Conservation (phyloP, 371 early-diverging fungal genomes). For the Choanephora cucurbitarum region DNA sequence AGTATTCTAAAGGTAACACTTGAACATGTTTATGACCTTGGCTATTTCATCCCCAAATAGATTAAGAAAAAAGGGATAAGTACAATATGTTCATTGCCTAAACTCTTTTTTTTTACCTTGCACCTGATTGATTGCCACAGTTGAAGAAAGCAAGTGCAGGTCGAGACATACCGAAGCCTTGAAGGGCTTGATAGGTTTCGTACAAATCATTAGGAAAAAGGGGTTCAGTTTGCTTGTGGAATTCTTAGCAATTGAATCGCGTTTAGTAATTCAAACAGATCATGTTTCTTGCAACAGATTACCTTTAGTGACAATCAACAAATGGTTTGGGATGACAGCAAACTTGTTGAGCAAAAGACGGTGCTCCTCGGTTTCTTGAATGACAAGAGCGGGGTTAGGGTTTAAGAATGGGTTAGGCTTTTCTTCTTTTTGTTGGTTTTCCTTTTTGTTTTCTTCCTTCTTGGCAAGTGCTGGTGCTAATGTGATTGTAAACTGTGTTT, state of each 20-base stretch:
- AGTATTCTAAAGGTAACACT: slow-evolving; percentile 54
- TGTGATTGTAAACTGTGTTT: slow-evolving; percentile 17
- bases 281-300: slow-evolving; percentile 1
- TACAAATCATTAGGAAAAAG: slow-evolving; percentile 61
- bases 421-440: slow-evolving; percentile 26
- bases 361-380: slow-evolving; percentile 59
- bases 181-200: slow-evolving; percentile 56
- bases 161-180: slow-evolving; percentile 33
- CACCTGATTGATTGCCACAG: slow-evolving; percentile 72
- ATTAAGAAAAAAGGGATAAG: no score
- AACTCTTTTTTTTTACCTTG: slow-evolving; percentile 50
- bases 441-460: slow-evolving; percentile 3
- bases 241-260: slow-evolving; percentile 51
- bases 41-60: no score
- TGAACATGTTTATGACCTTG: slow-evolving; percentile 79
- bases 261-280: neutral
- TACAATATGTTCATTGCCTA: no score
- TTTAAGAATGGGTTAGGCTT: slow-evolving; percentile 70
- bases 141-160: slow-evolving; percentile 70
- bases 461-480: slow-evolving; percentile 25
- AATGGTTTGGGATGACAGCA: slow-evolving; percentile 67
- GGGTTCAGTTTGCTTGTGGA: slow-evolving; percentile 63
- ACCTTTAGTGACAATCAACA: slow-evolving; percentile 77
- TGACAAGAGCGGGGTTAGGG: slow-evolving; percentile 60
- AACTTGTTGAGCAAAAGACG: slow-evolving; percentile 76